A percentile compares a stretch with the other conserved stretches of the same genome.
phyloP scores from a whole-genome alignment of 1,284 basidiomycete species.

The Mycena citricolor region DNA sequence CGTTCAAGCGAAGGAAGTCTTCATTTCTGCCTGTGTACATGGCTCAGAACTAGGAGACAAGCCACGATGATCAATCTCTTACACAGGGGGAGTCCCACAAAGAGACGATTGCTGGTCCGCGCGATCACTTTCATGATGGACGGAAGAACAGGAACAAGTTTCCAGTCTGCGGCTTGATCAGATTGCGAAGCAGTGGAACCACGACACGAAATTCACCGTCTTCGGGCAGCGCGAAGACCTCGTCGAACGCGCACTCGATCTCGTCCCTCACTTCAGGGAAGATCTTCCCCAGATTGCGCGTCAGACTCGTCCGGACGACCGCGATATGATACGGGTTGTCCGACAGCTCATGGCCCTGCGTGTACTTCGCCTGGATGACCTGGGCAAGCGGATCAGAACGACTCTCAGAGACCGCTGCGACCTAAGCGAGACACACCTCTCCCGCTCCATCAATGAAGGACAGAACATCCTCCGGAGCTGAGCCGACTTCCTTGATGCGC shows the following conservation, averaged over 20 bases:
- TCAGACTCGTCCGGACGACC: neutral
- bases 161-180: too few species aligned
- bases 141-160: neutral
- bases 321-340: neutral
- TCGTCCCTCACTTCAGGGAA: constrained; percentile 9
- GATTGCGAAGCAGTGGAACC: too few species aligned
- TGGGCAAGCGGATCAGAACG: too few species aligned
- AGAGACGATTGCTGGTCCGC: neutral
- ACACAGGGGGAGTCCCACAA: neutral
- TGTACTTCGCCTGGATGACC: constrained; percentile 9
- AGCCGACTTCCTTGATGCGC: constrained; percentile 3
- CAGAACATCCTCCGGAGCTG: constrained; percentile 5
- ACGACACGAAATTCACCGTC: too few species aligned
- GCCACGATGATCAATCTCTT: too few species aligned
- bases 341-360: constrained; percentile 14
- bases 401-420: too few species aligned
- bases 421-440: constrained; percentile 8
- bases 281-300: constrained; percentile 5
- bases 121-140: neutral
- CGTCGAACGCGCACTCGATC: constrained; percentile 3
- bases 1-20: constrained; percentile 33
- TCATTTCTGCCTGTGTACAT: constrained; percentile 31
- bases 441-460: neutral
- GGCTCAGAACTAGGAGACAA: too few species aligned
- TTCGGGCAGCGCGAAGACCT: neutral